A percentile compares a stretch with the other conserved stretches of the same genome.
Conservation (phyloP, 225 moss, liverwort and hornwort genomes). For the Pseudoscleropodium purum region DNA sequence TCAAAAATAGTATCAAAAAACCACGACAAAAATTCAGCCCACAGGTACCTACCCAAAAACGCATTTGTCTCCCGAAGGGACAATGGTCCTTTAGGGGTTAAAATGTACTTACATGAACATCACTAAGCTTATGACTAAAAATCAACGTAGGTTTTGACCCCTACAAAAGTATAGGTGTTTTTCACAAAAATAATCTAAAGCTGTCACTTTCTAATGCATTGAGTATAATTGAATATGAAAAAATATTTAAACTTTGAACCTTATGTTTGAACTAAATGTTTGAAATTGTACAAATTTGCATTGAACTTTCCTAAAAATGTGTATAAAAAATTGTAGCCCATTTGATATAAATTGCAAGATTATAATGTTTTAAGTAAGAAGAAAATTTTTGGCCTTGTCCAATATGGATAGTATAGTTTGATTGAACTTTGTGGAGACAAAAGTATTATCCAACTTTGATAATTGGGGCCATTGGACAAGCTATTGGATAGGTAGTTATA, state of each 20-base stretch:
- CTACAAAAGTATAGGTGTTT: accelerated
- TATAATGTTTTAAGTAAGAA: background rate
- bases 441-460: background rate
- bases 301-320: background rate
- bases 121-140: background rate
- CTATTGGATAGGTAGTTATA: too few species aligned
- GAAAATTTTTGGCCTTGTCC: accelerated
- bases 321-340: accelerated
- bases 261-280: too few species aligned
- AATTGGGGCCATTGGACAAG: accelerated
- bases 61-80: too few species aligned
- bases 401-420: accelerated
- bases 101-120: background rate
- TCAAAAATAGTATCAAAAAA: too few species aligned
- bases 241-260: background rate
- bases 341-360: background rate
- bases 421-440: background rate
- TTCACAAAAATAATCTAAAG: accelerated
- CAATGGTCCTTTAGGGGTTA: too few species aligned
- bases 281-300: background rate
- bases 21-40: too few species aligned
- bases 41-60: too few species aligned
- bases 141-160: accelerated
- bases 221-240: background rate
- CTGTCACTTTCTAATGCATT: background rate